A percentile compares a stretch with the other conserved stretches of the same genome.
These are phyloP conservation scores for Pestalotiopsis fici DNA, from an alignment of 2,329 filamentous ascomycete genomes.

Conservation along the genomic window DNA sequence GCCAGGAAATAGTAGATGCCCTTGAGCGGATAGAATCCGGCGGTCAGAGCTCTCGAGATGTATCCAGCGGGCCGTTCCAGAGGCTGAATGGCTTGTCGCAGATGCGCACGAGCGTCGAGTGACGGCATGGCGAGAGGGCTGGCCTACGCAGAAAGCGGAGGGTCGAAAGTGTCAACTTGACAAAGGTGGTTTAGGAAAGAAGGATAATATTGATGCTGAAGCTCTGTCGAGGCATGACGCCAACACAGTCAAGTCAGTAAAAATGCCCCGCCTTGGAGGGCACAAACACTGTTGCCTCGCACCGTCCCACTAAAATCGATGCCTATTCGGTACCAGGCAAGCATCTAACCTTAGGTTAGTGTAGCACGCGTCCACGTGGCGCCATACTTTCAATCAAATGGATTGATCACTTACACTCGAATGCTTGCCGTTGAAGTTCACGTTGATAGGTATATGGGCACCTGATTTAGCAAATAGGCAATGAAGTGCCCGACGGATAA, in stretches of 20 bases:
- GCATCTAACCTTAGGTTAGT: neutral
- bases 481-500: no score
- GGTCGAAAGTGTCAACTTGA: neutral
- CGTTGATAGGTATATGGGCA: neutral
- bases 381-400: neutral
- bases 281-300: neutral
- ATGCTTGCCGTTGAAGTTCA: neutral
- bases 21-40: conserved; percentile 59
- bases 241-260: neutral
- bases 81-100: conserved; percentile 18
- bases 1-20: conserved; percentile 82
- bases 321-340: neutral
- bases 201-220: neutral
- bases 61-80: conserved; percentile 41
- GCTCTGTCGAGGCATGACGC: neutral
- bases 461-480: no score
- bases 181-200: neutral
- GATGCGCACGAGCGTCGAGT: conserved; percentile 14
- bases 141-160: neutral
- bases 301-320: neutral
- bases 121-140: neutral
- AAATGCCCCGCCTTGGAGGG: neutral
- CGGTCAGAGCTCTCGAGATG: conserved; percentile 42
- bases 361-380: neutral
- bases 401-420: neutral